These are phyloP conservation scores for Penicillium sp. DNA, from an alignment of 2,329 filamentous ascomycete genomes.

Conservation along the genomic window DNA sequence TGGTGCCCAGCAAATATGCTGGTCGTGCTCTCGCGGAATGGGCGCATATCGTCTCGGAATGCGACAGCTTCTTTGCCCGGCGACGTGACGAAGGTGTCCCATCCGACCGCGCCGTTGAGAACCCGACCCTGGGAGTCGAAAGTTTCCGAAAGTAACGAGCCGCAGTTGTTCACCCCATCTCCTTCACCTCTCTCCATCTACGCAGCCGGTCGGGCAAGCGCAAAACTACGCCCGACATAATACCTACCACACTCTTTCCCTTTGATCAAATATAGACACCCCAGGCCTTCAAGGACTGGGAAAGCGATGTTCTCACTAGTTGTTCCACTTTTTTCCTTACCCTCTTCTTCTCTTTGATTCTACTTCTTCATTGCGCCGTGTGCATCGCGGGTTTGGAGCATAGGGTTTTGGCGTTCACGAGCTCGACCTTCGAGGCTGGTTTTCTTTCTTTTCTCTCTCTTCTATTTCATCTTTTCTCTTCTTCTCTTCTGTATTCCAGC, in stretches of 20 bases:
- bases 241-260: not conserved
- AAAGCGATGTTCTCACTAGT: slow-evolving; percentile 12
- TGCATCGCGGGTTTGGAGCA: slow-evolving; percentile 25
- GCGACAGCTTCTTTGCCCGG: slow-evolving; percentile 63
- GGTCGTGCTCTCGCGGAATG: slow-evolving; percentile 66
- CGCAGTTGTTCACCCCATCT: not conserved
- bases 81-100: slow-evolving; percentile 63
- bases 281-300: not conserved
- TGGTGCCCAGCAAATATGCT: slow-evolving; percentile 56
- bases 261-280: slow-evolving; percentile 16
- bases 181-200: not conserved
- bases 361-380: slow-evolving; percentile 16
- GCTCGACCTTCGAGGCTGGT: slow-evolving; percentile 7
- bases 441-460: not conserved
- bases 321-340: not conserved
- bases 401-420: slow-evolving; percentile 24
- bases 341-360: slow-evolving; percentile 9
- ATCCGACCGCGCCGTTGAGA: slow-evolving; percentile 58
- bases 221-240: not conserved
- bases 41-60: slow-evolving; percentile 62
- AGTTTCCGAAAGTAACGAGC: slow-evolving; percentile 52
- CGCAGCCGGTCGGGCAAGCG: not conserved
- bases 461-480: not conserved
- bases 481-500: slow-evolving; percentile 13
- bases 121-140: slow-evolving; percentile 62